A percentile compares a stretch with the other conserved stretches of the same genome.
These are phyloP conservation scores for Heteromeles arbutifolia DNA, from an alignment of 306 rosid genomes.

Conservation along the genomic window DNA sequence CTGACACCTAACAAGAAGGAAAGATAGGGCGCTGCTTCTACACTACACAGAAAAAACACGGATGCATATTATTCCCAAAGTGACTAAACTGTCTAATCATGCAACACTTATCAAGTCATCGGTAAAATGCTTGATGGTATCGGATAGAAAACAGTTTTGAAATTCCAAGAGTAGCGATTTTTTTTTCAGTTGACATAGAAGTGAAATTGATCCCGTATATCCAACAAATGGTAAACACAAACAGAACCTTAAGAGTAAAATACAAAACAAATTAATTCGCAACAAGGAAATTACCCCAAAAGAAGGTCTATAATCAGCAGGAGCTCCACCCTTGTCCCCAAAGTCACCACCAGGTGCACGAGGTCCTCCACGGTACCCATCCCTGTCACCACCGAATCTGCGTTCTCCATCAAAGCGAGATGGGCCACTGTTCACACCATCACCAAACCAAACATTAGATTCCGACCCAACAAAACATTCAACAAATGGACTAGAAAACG, in stretches of 20 bases:
- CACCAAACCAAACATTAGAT: background rate
- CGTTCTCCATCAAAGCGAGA: constrained; percentile 49
- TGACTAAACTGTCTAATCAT: background rate
- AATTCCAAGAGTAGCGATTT: background rate
- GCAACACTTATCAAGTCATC: background rate
- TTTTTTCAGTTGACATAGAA: background rate
- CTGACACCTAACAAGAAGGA: background rate
- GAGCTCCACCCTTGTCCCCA: constrained; percentile 50
- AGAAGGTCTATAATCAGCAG: constrained; percentile 53
- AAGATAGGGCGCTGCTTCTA: background rate
- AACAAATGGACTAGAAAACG: background rate
- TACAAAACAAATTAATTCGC: background rate
- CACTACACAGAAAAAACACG: background rate
- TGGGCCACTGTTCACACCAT: constrained; percentile 28
- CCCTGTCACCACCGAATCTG: constrained; percentile 46
- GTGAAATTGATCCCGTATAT: background rate
- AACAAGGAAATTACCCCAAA: constrained; percentile 31
- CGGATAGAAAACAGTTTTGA: background rate
- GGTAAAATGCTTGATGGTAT: background rate
- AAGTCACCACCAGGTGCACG: constrained; percentile 49
- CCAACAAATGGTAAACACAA: background rate
- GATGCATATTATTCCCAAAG: background rate
- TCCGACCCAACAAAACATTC: background rate
- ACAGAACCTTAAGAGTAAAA: background rate
- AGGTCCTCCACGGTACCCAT: constrained; percentile 53